Evolutionary conservation across 495 filamentous ascomycete species (phyloP), one percentile per base, ranked within the genome.

Genomic region (Penicillium samsonianum): DNA sequence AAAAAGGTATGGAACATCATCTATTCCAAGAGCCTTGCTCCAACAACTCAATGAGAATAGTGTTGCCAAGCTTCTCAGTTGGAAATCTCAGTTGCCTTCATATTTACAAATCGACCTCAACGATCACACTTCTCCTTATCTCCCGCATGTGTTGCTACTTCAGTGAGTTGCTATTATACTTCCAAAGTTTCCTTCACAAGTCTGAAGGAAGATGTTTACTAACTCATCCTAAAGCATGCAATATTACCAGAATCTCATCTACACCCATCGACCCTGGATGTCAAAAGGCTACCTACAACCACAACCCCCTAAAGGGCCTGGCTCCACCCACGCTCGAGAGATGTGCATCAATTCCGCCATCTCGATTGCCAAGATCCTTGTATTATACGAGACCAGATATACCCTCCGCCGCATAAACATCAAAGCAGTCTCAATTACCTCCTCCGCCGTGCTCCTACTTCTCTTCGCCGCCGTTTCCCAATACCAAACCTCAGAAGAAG

Each of bases 311-410:
- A 57, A 55, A 22, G 61, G 62, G 9, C 59, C 57, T 6, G 63
- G 69, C 35, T 57, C 52, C 37, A 30, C 55, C 2, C 67, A 70
- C 17, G 65, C 65, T 2, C 65, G 67, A 37, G 55, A 43, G 14
- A 65, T 61, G 48, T 72, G 69, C 51, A 65, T 67, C 12, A 59
- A 67, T n/a, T 65, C 67, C 26, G 67, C 67, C 2, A 42, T 60
- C 11, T 55, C 60, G 2, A 70, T 72, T 8, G 50, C 62, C 11
- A 53, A 65, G 19, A 54, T 72, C 5, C 57, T 72, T 0, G 65
- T 63, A 0, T 57, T 75, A 14, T 79, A 83, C 57, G 74, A 79
- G 40, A 62, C 68, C 8, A 74, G 59, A 71, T 74, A 73, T 61
- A 73, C 61, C 9, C 62, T 75, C 6, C 19, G 47, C 19, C 45